Base-by-base conservation (phyloP, 202 grass and related monocot species). In the Panicum virgatum region DNA sequence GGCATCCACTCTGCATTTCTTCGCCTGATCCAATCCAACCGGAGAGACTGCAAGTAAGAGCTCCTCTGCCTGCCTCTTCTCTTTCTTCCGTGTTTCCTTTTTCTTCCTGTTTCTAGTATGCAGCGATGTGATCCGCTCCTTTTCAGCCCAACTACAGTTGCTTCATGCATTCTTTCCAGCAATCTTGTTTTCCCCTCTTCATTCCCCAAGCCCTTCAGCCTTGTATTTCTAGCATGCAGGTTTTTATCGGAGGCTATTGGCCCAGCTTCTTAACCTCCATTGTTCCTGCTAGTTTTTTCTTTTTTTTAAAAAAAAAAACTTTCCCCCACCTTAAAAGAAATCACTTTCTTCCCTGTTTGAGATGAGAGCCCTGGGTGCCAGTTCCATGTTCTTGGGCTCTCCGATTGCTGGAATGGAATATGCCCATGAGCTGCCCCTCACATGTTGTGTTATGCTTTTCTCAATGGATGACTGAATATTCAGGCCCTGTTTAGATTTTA, bases 351-450 rank as follows among this genome's bases (percentile, higher is more conserved):
- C 43, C 46, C 13, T 37, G 45, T 58, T 40, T 66, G 9, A 34
- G 32, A 34, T 34, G 76, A 46, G 47, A 39, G 40, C 26, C 42
- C 8, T 14, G 16, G 15, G 10, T 58, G 22, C 48, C 19, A 7
- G 48, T 19, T 48, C 0, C 34, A 22, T 32, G 25, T 72, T 50
- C 10, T 26, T 58, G 22, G n/a, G 32, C 3, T 20, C 51, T n/a
- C 8, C n/a, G 8, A n/a, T 67, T 66, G 48, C 47, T 57, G 70
- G 25, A 60, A 60, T 5, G 57, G 82, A 89, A 85, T 70, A 80
- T 76, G 77, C 70, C 56, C 25, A 60, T 27, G 57, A 4, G 25
- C 56, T 13, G 56, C 3, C 25, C 38, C 20, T 47, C 5, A 4
- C 18, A 4, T 70, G 19, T 12, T 42, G 27, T 22, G 5, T 18